These are phyloP conservation scores for Kwoniella pini DNA, from an alignment of 768 basidiomycete species.

Conservation along the genomic window DNA sequence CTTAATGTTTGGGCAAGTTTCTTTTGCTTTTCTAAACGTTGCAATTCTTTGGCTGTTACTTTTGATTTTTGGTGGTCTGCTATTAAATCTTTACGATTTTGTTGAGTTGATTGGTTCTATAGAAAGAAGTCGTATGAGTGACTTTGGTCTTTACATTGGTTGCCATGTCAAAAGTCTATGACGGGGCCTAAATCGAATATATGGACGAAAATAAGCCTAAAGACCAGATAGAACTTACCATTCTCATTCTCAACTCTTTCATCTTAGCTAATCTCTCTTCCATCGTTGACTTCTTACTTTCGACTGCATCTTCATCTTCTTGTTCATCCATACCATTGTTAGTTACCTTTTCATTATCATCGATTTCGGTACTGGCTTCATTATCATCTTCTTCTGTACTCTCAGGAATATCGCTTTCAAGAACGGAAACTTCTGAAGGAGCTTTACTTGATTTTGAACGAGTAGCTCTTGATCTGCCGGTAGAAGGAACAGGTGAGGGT, in stretches of 20 bases:
- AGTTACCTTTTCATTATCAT: conserved; percentile 9
- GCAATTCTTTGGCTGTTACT: conserved; percentile 73
- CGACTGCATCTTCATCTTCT: conserved; percentile 8
- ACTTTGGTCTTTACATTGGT: not conserved
- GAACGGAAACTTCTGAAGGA: conserved; percentile 19
- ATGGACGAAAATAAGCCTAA: not conserved
- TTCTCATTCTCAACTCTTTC: conserved; percentile 71
- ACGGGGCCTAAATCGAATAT: not conserved
- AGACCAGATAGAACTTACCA: conserved; percentile 61
- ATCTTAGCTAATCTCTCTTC: conserved; percentile 76
- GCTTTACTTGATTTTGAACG: conserved; percentile 20
- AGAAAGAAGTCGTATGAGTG: not conserved
- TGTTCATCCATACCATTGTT: conserved; percentile 14
- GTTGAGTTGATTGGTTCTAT: conserved; percentile 73
- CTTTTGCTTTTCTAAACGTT: conserved; percentile 82
- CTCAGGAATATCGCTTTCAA: conserved; percentile 14
- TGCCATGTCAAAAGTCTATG: not conserved
- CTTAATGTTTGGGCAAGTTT: conserved; percentile 85
- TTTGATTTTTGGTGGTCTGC: conserved; percentile 80
- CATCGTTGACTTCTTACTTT: conserved; percentile 56
- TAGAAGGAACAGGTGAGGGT: conserved; percentile 37
- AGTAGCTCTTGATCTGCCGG: conserved; percentile 4
- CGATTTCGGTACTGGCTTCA: conserved; percentile 11
- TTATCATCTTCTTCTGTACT: conserved; percentile 17
- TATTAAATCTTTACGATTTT: conserved; percentile 81